These are phyloP conservation scores for Lenzites betulinus DNA, from an alignment of 768 basidiomycete genomes.

Conservation along the genomic window DNA sequence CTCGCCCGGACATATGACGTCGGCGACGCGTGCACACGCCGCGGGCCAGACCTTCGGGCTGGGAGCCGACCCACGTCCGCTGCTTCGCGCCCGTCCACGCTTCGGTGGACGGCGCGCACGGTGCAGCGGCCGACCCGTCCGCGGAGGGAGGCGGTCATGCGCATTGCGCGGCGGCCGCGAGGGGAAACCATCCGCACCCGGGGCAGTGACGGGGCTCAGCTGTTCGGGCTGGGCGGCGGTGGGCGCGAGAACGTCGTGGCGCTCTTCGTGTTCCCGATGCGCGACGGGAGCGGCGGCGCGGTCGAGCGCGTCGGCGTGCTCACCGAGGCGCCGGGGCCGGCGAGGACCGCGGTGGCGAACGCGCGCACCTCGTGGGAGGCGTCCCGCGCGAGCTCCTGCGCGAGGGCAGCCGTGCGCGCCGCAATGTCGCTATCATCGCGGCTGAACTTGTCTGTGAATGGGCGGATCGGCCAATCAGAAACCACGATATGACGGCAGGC, in stretches of 20 bases:
- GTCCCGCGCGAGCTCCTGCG: conserved; percentile 54
- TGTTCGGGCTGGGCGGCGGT: conserved; percentile 27
- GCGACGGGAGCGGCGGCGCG: conserved; percentile 1
- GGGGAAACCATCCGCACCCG: conserved; percentile 1
- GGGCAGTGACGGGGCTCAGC: conserved; percentile 12
- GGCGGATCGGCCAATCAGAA: conserved; percentile 9
- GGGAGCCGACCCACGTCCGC: conserved; percentile 1
- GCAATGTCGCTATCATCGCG: conserved; percentile 13
- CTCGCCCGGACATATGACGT: conserved; percentile 16
- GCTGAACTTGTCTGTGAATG: conserved; percentile 21
- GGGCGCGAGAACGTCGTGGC: conserved; percentile 33
- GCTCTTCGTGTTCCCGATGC: conserved; percentile 9
- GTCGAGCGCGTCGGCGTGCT: not conserved
- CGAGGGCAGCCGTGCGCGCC: conserved; percentile 32
- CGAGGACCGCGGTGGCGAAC: conserved; percentile 43
- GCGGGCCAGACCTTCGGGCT: not conserved
- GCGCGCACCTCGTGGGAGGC: conserved; percentile 61
- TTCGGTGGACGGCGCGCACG: not conserved
- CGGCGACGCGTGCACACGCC: conserved; percentile 1
- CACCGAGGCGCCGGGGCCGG: conserved; percentile 1
- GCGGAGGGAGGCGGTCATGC: conserved; percentile 1
- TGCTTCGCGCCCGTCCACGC: conserved; percentile 3
- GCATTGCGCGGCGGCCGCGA: not conserved
- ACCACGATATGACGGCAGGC: conserved; percentile 15
- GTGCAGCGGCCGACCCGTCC: not conserved